phyloP scores from a whole-genome alignment of 2,329 filamentous ascomycete genomes.

The Sporothrix brunneoviolacea region DNA sequence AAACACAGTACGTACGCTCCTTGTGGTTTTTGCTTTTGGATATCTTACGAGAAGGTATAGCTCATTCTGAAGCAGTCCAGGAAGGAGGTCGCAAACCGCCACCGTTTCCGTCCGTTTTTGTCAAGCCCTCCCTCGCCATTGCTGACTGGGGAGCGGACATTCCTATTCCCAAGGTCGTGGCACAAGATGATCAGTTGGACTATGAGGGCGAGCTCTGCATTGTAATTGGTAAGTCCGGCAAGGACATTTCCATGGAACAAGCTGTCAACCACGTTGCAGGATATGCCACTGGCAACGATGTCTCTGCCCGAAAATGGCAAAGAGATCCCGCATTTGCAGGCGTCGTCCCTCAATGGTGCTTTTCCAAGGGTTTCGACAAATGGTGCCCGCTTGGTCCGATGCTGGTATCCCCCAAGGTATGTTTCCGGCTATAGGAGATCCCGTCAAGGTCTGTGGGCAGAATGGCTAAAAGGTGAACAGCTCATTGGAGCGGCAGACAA shows the following conservation, averaged over 20 bases:
- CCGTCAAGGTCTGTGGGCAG: conserved; percentile 31
- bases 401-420: conserved; percentile 39
- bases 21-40: neutral
- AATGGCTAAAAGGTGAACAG: too few relatives aligned
- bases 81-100: conserved; percentile 46
- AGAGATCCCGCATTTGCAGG: conserved; percentile 33
- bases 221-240: conserved; percentile 48
- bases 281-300: conserved; percentile 40
- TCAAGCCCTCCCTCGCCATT: conserved; percentile 40
- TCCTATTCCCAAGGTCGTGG: conserved; percentile 39
- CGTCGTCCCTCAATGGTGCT: conserved; percentile 41
- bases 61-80: conserved; percentile 39
- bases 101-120: conserved; percentile 43
- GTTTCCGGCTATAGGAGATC: too few relatives aligned
- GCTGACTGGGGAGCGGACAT: conserved; percentile 31
- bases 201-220: conserved; percentile 46
- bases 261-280: conserved; percentile 44
- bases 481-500: conserved; percentile 22
- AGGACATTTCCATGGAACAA: conserved; percentile 39
- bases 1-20: neutral
- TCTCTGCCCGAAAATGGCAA: conserved; percentile 52
- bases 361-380: conserved; percentile 52
- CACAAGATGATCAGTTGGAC: conserved; percentile 33
- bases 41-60: neutral
- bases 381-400: conserved; percentile 47